These are phyloP conservation scores for Geotrichum phurueaensis DNA, from an alignment of 1,139 yeast genomes.

Conservation along the genomic window DNA sequence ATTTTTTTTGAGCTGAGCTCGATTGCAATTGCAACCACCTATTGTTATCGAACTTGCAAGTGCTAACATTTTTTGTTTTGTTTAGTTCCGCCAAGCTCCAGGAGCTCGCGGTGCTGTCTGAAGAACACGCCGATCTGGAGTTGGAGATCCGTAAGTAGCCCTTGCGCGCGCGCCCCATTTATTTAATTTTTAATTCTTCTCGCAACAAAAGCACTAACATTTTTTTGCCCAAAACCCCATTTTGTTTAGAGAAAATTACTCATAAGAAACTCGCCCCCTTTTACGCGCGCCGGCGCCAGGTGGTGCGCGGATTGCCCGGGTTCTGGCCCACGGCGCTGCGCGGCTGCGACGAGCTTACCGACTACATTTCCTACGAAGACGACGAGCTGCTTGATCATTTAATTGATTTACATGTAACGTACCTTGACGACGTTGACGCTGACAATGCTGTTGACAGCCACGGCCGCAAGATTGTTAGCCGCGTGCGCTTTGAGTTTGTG, in stretches of 20 bases:
- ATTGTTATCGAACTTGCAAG: too few species aligned
- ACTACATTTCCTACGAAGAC: slow-evolving; percentile 33
- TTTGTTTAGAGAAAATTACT: slow-evolving; percentile 1
- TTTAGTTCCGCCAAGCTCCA: not conserved
- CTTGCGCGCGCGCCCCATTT: too few species aligned
- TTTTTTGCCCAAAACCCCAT: too few species aligned
- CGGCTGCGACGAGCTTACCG: slow-evolving; percentile 26
- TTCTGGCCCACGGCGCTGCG: slow-evolving; percentile 39
- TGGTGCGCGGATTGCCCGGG: slow-evolving; percentile 30
- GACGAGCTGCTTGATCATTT: slow-evolving; percentile 30
- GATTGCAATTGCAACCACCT: not conserved
- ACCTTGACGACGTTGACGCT: slow-evolving; percentile 28
- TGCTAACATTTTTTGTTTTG: not conserved
- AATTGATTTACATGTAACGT: slow-evolving; percentile 24
- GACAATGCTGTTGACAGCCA: slow-evolving; percentile 30
- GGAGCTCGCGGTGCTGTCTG: slow-evolving; percentile 10
- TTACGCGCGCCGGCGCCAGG: slow-evolving; percentile 33
- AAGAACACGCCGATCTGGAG: slow-evolving; percentile 12
- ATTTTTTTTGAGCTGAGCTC: not conserved
- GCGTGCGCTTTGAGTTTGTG: slow-evolving; percentile 25
- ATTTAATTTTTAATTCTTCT: too few species aligned
- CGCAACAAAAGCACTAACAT: too few species aligned
- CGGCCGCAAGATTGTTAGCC: not conserved
- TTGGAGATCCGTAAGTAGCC: slow-evolving; percentile 13
- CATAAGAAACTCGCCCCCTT: slow-evolving; percentile 32